Evolutionary conservation across 345 rosid species (phyloP).

Genomic region (Cardiospermum halicacabum): DNA sequence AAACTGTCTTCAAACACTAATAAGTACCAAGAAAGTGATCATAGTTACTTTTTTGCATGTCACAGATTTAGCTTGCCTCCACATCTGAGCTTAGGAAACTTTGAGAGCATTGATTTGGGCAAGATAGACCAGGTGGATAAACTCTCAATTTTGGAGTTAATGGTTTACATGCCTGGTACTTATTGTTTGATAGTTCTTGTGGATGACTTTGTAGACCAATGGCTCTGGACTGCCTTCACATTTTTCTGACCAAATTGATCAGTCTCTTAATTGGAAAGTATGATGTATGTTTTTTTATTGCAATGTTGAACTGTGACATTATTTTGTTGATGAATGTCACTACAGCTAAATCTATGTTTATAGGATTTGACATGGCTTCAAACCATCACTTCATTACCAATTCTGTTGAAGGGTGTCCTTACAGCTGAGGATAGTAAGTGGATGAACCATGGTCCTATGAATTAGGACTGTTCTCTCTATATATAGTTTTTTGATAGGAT

Average conservation of each 20-base stretch:
- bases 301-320: not conserved
- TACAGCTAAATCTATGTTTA: not conserved
- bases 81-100: conserved; percentile 74
- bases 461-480: not conserved
- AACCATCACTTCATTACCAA: conserved; percentile 83
- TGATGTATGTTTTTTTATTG: not conserved
- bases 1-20: not conserved
- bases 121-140: conserved; percentile 55
- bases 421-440: conserved; percentile 90
- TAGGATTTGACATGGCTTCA: conserved; percentile 93
- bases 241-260: conserved; percentile 79
- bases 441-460: conserved; percentile 9
- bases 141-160: not conserved
- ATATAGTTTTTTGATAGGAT: not conserved
- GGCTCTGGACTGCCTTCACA: conserved; percentile 93
- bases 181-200: not conserved
- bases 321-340: not conserved
- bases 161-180: not conserved
- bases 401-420: conserved; percentile 86
- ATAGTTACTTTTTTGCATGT: not conserved
- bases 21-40: not conserved
- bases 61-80: conserved; percentile 73
- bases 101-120: conserved; percentile 80
- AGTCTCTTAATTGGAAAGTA: conserved; percentile 90
- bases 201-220: conserved; percentile 39